A percentile compares a stretch with the other conserved stretches of the same genome.
Conservation (phyloP, 179 eudicot genomes). For the Beta macrorhiza region DNA sequence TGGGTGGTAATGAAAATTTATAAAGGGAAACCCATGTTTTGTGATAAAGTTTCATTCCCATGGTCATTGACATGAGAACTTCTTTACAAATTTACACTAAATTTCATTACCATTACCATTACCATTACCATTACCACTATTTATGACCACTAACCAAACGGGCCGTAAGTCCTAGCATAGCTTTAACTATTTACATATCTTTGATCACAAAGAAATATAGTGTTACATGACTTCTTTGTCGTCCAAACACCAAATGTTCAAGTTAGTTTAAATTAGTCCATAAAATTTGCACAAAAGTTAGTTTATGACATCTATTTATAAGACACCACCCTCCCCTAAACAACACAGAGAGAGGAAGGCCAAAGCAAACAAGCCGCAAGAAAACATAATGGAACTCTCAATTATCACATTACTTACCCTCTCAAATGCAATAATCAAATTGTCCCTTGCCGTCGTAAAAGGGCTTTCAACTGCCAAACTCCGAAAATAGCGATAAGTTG, state of each 20-base stretch:
- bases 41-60: no score
- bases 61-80: no score
- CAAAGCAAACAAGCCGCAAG: background rate
- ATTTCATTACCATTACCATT: no score
- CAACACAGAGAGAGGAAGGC: background rate
- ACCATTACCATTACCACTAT: no score
- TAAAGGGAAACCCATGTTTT: no score
- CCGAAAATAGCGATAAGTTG: constrained; percentile 81
- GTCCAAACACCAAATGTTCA: background rate
- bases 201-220: background rate
- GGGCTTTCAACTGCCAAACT: constrained; percentile 92
- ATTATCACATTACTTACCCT: constrained; percentile 49
- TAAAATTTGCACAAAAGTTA: background rate
- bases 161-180: background rate
- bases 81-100: no score
- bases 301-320: background rate
- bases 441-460: constrained; percentile 87
- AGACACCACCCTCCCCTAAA: background rate
- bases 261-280: background rate
- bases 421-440: constrained; percentile 88
- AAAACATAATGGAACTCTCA: background rate
- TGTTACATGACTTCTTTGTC: background rate
- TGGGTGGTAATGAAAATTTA: no score
- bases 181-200: background rate
- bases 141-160: no score